Base-by-base conservation (phyloP, 495 filamentous ascomycete species). In the Penicillium verhagenii region DNA sequence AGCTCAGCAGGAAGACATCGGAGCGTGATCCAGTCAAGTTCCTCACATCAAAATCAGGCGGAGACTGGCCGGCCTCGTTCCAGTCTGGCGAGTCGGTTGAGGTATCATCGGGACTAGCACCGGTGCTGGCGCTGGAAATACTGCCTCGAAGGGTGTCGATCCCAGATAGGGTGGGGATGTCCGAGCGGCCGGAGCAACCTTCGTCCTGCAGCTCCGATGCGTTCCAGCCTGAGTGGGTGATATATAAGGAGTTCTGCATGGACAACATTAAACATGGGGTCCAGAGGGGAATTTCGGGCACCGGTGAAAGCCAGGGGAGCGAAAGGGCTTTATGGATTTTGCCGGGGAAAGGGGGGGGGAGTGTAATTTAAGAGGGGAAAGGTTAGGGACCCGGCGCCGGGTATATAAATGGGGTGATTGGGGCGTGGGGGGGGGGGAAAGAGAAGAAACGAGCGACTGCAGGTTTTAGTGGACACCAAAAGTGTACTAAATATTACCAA, bases 211-310 rank as follows among this genome's bases (percentile, higher is more conserved):
- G 52, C 33, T 47, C 59, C 20, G 60, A 53, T 37, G 57, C 58
- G 48, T 52, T 56, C 19, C 61, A 57, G 44, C 48, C 49, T 26
- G 40, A 47, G 45, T 53, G 64, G 19, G 53, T 31, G 58, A 67
- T 61, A 39, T 57, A 60, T 18, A 58, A 26, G 42, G 66, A 57
- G 31, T 70, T 70, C 59, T 76, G 72, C 73, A 76, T 77, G 66
- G 72, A 74, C 69, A 76, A 70, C 72, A 78, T 75, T 69, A 65
- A 62, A 65, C 50, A 57, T 46, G 37, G 46, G 42, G 46, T 21
- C 25, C 25, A 37, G 31, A 23, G 47, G 33, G 18, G 19, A 21
- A 21, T 13, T 45, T 45, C 38, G 21, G 25, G n/a, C 21, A 21
- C 28, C 13, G 54, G 44, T 39, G 21, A 29, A 19, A 39, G 28